A percentile compares a stretch with the other conserved stretches of the same genome.
These are phyloP conservation scores for Pulveroboletus sp. DNA, from an alignment of 768 basidiomycete species.

Conservation along the genomic window DNA sequence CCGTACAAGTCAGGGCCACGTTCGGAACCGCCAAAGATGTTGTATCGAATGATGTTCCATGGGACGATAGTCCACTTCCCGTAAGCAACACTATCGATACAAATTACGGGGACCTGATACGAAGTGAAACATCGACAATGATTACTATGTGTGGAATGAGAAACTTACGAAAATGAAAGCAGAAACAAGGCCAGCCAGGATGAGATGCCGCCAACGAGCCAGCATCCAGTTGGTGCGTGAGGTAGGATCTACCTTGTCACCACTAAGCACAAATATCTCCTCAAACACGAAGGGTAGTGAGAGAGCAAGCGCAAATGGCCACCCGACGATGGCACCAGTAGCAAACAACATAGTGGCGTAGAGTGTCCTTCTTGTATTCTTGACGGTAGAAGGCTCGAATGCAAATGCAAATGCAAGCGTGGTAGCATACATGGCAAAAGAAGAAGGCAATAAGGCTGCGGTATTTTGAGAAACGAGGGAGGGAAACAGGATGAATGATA, in stretches of 20 bases:
- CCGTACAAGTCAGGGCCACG: conserved; percentile 93
- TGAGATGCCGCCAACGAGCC: conserved; percentile 55
- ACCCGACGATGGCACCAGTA: conserved; percentile 82
- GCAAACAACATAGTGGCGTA: conserved; percentile 70
- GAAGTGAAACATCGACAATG: background rate
- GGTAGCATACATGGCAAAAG: conserved; percentile 90
- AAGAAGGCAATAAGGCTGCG: conserved; percentile 88
- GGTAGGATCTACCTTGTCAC: conserved; percentile 54
- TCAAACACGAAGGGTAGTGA: conserved; percentile 88
- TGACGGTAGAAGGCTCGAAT: conserved; percentile 51
- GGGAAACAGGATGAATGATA: background rate
- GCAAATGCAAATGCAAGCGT: conserved; percentile 74
- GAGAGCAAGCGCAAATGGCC: conserved; percentile 92
- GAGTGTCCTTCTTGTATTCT: conserved; percentile 53
- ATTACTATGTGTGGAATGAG: background rate
- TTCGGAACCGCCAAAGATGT: conserved; percentile 75
- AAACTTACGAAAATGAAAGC: conserved; percentile 56
- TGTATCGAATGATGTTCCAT: conserved; percentile 93
- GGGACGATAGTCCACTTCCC: conserved; percentile 75
- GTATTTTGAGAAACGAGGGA: conserved; percentile 10
- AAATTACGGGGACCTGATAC: conserved; percentile 75
- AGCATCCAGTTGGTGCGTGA: conserved; percentile 49
- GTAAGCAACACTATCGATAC: conserved; percentile 83
- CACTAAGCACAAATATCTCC: conserved; percentile 75
- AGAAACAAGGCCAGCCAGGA: conserved; percentile 51